Base-by-base conservation (phyloP, 176 grass and related monocot species). In the Musa beccarii region DNA sequence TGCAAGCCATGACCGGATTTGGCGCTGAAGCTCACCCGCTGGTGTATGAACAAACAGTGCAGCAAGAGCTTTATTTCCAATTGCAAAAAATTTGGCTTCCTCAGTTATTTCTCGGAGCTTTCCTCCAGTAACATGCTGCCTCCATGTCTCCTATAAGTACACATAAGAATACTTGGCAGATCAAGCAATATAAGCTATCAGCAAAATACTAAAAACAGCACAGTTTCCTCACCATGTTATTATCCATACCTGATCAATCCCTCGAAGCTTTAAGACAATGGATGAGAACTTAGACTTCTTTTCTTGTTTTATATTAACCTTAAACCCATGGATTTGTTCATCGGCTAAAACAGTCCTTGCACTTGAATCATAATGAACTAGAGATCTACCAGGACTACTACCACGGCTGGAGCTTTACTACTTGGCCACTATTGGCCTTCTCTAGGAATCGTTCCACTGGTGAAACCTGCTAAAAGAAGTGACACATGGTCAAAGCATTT, bases 31-130 rank as follows among this genome's bases (percentile, higher is more conserved):
- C 86, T 98, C 95, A 79, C 95, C 95, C 76, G 95, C 90, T 89
- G 90, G 94, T 13, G 94, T 98, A 82, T 98, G 94, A 90, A 98
- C 88, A 82, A 98, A 98, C 53, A 98, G 88, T 65, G 90, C 90
- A 76, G 90, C 95, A 77, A 98, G 87, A 75, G 86, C 80, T 66
- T 91, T 93, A 84, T 98, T 93, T 83, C 88, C 88, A 56, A 91
- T 87, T 63, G 90, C 89, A 87, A 93, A 98, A 74, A 88, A 79
- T 84, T 98, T 93, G 21, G 90, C 95, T 75, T 93, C 95, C 84
- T 98, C 95, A 6, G 86, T 98, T 81, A 98, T 88, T 87, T 98
- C 95, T 68, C 88, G 84, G 71, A 98, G 90, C 81, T 98, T 98
- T 71, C 90, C 95, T 49, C 90, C 90, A 70, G 95, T 91, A 76